Conservation (phyloP, 768 basidiomycete species). For the Agaricus bisporus region DNA sequence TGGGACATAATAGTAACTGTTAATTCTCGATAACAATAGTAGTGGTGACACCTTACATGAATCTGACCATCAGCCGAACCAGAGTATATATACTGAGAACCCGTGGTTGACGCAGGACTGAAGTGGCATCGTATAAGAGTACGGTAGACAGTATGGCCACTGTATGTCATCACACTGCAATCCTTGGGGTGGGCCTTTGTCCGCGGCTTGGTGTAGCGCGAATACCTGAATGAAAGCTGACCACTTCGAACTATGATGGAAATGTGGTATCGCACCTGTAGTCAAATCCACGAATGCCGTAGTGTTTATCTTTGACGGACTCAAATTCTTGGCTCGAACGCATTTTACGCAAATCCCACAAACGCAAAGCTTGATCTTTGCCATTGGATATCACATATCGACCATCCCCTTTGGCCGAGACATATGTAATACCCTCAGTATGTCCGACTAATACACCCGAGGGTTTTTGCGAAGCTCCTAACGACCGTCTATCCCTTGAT, state of each 20-base stretch:
- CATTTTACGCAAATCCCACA: slow-evolving; percentile 97
- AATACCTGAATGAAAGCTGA: slow-evolving; percentile 36
- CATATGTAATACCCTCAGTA: slow-evolving; percentile 92
- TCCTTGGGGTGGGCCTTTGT: slow-evolving; percentile 73
- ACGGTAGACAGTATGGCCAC: slow-evolving; percentile 83
- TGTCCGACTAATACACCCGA: slow-evolving; percentile 94
- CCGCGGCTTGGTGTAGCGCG: slow-evolving; percentile 58
- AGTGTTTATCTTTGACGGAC: slow-evolving; percentile 36
- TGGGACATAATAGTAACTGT: slow-evolving; percentile 23
- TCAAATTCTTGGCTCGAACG: slow-evolving; percentile 66
- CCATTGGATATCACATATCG: slow-evolving; percentile 94
- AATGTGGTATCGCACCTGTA: slow-evolving; percentile 56
- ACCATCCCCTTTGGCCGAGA: slow-evolving; percentile 94
- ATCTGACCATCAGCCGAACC: slow-evolving; percentile 83
- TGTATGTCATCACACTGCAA: slow-evolving; percentile 93
- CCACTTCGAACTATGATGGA: background rate
- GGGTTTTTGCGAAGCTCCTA: slow-evolving; percentile 59
- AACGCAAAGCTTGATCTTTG: slow-evolving; percentile 86
- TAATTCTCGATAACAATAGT: background rate
- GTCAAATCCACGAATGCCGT: slow-evolving; percentile 63
- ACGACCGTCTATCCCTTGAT: slow-evolving; percentile 50
- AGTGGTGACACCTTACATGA: slow-evolving; percentile 48
- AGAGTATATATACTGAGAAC: slow-evolving; percentile 90
- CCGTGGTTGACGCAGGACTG: slow-evolving; percentile 89
- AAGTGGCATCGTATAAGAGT: slow-evolving; percentile 97